Conservation (phyloP, 2,329 filamentous ascomycete genomes). For the Dactylonectria estremocensis region DNA sequence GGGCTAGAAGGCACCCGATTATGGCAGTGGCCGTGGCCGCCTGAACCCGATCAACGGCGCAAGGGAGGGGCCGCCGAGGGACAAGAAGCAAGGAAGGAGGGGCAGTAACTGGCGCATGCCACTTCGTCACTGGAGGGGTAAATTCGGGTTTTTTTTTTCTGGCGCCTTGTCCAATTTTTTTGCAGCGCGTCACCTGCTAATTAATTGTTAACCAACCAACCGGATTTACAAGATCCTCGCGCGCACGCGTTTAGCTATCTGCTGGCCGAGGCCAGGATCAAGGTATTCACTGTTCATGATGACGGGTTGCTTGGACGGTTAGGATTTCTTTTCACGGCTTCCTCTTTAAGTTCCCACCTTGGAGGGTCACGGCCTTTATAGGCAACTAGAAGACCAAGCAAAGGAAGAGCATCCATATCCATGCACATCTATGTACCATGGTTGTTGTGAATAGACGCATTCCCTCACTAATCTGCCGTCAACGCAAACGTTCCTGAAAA, state of each 20-base stretch:
- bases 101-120: background rate
- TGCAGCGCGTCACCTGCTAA: background rate
- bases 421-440: background rate
- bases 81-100: constrained; percentile 8
- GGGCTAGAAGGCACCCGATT: constrained; percentile 15
- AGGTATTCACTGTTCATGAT: background rate
- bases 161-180: background rate
- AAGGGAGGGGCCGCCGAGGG: constrained; percentile 4
- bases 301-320: background rate
- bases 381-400: background rate
- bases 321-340: background rate
- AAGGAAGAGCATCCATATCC: constrained; percentile 1
- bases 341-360: too few relatives aligned
- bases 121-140: constrained; percentile 5
- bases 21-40: constrained; percentile 6
- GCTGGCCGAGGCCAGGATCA: background rate
- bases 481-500: background rate
- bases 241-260: background rate
- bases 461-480: background rate
- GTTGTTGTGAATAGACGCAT: background rate
- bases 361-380: background rate
- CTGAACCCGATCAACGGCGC: constrained; percentile 11
- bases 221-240: background rate
- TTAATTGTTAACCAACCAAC: background rate
- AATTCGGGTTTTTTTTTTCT: constrained; percentile 2